Conservation (phyloP, 495 filamentous ascomycete genomes). For the Penicillium antarcticum region DNA sequence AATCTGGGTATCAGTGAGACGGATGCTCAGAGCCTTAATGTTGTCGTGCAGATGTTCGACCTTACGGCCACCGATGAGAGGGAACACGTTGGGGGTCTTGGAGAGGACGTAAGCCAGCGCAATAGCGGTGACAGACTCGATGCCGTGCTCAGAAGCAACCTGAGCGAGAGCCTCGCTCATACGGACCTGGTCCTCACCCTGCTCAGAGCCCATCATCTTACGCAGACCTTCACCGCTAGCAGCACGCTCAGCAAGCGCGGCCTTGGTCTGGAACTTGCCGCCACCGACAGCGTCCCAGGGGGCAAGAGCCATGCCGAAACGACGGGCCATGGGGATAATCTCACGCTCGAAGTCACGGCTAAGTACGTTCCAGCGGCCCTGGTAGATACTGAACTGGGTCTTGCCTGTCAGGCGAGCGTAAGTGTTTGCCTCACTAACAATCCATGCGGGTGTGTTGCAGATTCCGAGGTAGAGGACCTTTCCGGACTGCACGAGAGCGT, state of each 20-base stretch:
- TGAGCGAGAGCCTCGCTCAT: slow-evolving; percentile 45
- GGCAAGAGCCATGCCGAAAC: slow-evolving; percentile 53
- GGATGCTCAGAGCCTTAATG: slow-evolving; percentile 54
- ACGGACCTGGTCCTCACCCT: slow-evolving; percentile 36
- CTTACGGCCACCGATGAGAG: slow-evolving; percentile 65
- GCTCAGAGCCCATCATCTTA: slow-evolving; percentile 4
- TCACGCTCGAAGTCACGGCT: slow-evolving; percentile 54
- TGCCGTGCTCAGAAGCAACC: slow-evolving; percentile 47
- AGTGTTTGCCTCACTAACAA: slow-evolving; percentile 54
- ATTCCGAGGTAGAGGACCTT: slow-evolving; percentile 63
- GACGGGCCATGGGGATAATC: slow-evolving; percentile 52
- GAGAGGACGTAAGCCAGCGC: slow-evolving; percentile 71
- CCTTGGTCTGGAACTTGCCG: slow-evolving; percentile 47
- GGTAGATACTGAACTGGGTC: slow-evolving; percentile 61
- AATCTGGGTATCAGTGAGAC: slow-evolving; percentile 53
- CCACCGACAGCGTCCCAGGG: slow-evolving; percentile 53
- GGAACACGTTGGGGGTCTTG: slow-evolving; percentile 73
- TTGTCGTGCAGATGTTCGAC: slow-evolving; percentile 62
- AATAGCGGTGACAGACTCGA: slow-evolving; percentile 48
- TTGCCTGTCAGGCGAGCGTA: slow-evolving; percentile 58
- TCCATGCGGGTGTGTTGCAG: slow-evolving; percentile 59
- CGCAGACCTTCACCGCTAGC: slow-evolving; percentile 25
- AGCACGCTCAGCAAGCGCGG: slow-evolving; percentile 27
- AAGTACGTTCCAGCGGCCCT: slow-evolving; percentile 57
- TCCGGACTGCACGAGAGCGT: slow-evolving; percentile 51